A percentile compares a stretch with the other conserved stretches of the same genome.
Evolutionary conservation across 495 filamentous ascomycete species (phyloP).

Genomic region (Elaphomyces granulatus): DNA sequence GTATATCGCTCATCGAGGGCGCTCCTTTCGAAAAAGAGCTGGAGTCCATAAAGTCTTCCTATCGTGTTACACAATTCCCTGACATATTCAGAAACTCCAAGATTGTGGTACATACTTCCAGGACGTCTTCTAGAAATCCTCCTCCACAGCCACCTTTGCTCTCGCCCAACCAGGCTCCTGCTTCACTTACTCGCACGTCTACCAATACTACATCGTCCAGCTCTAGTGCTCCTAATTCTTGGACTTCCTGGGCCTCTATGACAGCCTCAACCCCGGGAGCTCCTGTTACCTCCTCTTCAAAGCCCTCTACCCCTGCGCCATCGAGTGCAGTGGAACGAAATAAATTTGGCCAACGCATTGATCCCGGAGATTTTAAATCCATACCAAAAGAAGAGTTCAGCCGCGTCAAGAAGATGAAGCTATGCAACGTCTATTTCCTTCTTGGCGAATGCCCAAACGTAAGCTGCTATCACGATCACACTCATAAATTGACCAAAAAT

Average conservation of each 20-base stretch:
- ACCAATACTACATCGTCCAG: slow-evolving; percentile 29
- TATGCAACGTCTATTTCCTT: slow-evolving; percentile 78
- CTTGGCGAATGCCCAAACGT: slow-evolving; percentile 58
- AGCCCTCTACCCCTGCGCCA: slow-evolving; percentile 34
- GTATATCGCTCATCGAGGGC: slow-evolving; percentile 63
- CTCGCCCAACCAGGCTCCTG: slow-evolving; percentile 29
- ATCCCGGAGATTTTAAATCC: slow-evolving; percentile 36
- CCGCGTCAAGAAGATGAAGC: slow-evolving; percentile 52
- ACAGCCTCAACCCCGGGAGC: slow-evolving; percentile 21
- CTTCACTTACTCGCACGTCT: slow-evolving; percentile 25
- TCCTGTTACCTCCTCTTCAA: slow-evolving; percentile 35
- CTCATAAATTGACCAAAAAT: slow-evolving; percentile 49
- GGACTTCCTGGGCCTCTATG: slow-evolving; percentile 19
- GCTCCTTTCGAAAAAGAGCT: slow-evolving; percentile 55
- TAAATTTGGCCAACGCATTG: slow-evolving; percentile 57
- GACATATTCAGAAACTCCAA: slow-evolving; percentile 52
- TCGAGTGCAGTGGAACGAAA: slow-evolving; percentile 51
- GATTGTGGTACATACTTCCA: slow-evolving; percentile 32
- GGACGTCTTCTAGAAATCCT: slow-evolving; percentile 15
- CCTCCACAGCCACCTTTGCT: slow-evolving; percentile 8
- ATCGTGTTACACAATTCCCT: slow-evolving; percentile 44
- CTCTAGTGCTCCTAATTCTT: slow-evolving; percentile 20
- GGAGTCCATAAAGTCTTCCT: slow-evolving; percentile 34
- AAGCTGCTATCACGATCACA: slow-evolving; percentile 62
- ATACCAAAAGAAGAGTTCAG: slow-evolving; percentile 45